Conservation (phyloP, 768 basidiomycete genomes). For the Russula earlei region DNA sequence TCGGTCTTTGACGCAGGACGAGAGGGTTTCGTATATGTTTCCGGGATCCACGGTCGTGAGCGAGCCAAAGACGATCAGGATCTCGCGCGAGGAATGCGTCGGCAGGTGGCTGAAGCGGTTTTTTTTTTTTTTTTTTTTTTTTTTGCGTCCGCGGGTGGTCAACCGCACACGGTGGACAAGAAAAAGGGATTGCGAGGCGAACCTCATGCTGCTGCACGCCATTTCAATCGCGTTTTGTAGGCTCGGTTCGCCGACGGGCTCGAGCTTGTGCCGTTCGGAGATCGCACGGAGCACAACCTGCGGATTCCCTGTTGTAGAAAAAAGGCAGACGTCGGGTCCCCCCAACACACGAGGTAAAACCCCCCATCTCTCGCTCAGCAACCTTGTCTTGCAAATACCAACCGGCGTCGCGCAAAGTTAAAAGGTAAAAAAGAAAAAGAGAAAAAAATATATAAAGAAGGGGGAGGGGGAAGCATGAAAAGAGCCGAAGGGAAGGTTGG, state of each 20-base stretch:
- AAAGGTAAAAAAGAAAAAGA: background rate
- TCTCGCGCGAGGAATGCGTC: slow-evolving; percentile 92
- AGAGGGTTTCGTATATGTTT: slow-evolving; percentile 91
- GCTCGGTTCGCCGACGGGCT: slow-evolving; percentile 88
- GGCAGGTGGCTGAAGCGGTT: slow-evolving; percentile 92
- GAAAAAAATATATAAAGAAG: no score
- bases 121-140: no score
- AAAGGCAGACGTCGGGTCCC: background rate
- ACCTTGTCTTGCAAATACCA: no score
- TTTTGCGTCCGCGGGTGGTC: no score
- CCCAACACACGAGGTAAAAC: no score
- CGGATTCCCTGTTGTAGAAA: slow-evolving; percentile 62
- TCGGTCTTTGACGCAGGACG: slow-evolving; percentile 70
- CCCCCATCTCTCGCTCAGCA: no score
- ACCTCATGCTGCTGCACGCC: slow-evolving; percentile 92
- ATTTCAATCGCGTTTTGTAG: slow-evolving; percentile 97
- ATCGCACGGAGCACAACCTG: slow-evolving; percentile 89
- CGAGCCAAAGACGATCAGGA: slow-evolving; percentile 88
- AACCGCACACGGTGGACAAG: no score
- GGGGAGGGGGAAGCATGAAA: no score
- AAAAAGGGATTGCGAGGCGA: background rate
- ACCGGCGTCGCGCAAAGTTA: background rate
- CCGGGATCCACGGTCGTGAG: slow-evolving; percentile 95
- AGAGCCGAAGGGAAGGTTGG: no score
- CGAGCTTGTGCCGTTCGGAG: slow-evolving; percentile 77